These are phyloP conservation scores for Metarhizium brunneum DNA, from an alignment of 2,329 filamentous ascomycete species.

Conservation along the genomic window DNA sequence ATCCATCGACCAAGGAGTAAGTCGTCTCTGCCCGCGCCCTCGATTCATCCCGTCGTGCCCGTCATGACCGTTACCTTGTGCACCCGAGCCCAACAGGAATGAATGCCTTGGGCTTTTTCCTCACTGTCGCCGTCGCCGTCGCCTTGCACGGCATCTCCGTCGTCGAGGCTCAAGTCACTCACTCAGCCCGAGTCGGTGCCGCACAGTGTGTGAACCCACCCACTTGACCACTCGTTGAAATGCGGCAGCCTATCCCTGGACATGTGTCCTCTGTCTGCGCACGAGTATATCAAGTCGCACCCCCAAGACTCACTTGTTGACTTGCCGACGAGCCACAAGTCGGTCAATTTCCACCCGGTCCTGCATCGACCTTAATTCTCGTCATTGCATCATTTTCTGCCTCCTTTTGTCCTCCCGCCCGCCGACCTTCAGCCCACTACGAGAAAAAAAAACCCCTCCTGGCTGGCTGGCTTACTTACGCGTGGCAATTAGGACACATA, in stretches of 20 bases:
- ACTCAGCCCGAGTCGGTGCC: not conserved
- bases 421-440: constrained; percentile 5
- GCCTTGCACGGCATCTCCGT: not conserved
- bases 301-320: not conserved
- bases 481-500: constrained; percentile 20
- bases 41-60: not conserved
- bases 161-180: not conserved
- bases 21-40: constrained; percentile 1
- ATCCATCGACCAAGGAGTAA: constrained; percentile 11
- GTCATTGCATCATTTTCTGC: not conserved
- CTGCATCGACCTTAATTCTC: not conserved
- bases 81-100: not conserved
- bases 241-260: constrained; percentile 11
- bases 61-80: not conserved
- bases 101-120: not conserved
- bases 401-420: not conserved
- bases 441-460: constrained; percentile 12
- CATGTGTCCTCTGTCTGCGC: constrained; percentile 16
- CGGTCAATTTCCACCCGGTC: not conserved
- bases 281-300: constrained; percentile 8
- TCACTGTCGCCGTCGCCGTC: not conserved
- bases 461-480: constrained; percentile 15
- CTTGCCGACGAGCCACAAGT: not conserved
- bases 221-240: constrained; percentile 6
- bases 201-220: constrained; percentile 5